Conservation (phyloP, 306 rosid genomes). For the Malus sylvestris region DNA sequence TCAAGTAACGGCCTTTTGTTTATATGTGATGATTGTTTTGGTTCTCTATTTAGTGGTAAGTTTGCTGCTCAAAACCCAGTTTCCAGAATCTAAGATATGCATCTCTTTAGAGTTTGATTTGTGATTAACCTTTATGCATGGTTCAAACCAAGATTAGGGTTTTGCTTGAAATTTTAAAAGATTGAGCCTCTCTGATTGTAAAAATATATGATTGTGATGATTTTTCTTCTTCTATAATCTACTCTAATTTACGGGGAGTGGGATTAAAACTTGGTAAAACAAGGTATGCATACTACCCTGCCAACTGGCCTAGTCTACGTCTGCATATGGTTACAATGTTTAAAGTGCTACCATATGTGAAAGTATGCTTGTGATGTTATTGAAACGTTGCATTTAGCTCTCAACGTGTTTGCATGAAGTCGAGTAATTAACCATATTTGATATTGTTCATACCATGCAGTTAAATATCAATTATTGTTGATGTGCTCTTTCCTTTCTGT, state of each 20-base stretch:
- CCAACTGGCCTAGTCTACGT: no score
- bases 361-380: background rate
- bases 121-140: background rate
- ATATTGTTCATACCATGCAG: background rate
- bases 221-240: background rate
- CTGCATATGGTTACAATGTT: background rate
- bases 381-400: background rate
- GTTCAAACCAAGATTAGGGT: background rate
- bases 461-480: background rate
- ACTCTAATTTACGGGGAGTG: background rate
- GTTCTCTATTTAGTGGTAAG: background rate
- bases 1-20: conserved; percentile 23
- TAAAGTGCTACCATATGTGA: background rate
- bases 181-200: background rate
- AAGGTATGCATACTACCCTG: background rate
- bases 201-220: background rate
- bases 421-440: background rate
- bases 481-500: background rate
- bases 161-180: background rate
- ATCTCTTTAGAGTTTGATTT: background rate
- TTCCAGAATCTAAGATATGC: background rate
- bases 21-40: background rate
- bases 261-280: background rate
- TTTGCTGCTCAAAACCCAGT: background rate
- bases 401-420: background rate